These are phyloP conservation scores for Phytophthora pinifolia DNA, from an alignment of 352 stramenopile genomes.

Conservation along the genomic window DNA sequence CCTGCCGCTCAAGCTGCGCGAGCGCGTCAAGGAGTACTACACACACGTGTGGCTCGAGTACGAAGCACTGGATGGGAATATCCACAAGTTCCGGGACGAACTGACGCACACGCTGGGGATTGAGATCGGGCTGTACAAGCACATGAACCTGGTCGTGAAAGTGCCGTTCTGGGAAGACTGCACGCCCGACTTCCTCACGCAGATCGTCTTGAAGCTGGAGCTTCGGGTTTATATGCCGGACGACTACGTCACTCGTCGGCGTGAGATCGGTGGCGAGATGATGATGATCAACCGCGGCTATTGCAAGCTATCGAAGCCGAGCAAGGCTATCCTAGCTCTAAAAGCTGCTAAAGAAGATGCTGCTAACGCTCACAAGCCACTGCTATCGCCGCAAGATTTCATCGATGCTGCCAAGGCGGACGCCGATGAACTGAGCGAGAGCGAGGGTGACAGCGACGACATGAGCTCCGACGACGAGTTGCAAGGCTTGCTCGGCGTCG, in stretches of 20 bases:
- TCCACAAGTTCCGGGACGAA: slow-evolving; percentile 38
- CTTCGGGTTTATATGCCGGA: slow-evolving; percentile 48
- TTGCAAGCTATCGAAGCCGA: slow-evolving; percentile 20
- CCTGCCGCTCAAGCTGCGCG: slow-evolving; percentile 32
- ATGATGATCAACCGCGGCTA: slow-evolving; percentile 46
- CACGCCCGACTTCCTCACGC: slow-evolving; percentile 40
- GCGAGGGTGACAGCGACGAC: too few species aligned
- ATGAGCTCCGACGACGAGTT: too few species aligned
- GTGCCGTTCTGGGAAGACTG: slow-evolving; percentile 46
- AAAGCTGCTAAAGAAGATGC: too few species aligned
- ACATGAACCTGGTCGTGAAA: slow-evolving; percentile 35
- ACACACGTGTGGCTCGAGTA: slow-evolving; percentile 49
- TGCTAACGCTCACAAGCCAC: too few species aligned
- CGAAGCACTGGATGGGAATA: slow-evolving; percentile 38
- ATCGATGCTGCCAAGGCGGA: too few species aligned
- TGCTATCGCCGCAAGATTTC: too few species aligned
- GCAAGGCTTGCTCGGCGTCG: too few species aligned
- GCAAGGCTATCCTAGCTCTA: too few species aligned
- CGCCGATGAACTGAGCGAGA: too few species aligned
- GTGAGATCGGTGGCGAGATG: slow-evolving; percentile 37
- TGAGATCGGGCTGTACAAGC: slow-evolving; percentile 43
- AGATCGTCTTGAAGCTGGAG: slow-evolving; percentile 33
- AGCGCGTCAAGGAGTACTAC: slow-evolving; percentile 49
- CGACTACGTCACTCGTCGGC: slow-evolving; percentile 50
- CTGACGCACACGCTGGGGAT: slow-evolving; percentile 41